phyloP scores from a whole-genome alignment of 2,329 filamentous ascomycete species.

The Graphiopsis chlorocephala region DNA sequence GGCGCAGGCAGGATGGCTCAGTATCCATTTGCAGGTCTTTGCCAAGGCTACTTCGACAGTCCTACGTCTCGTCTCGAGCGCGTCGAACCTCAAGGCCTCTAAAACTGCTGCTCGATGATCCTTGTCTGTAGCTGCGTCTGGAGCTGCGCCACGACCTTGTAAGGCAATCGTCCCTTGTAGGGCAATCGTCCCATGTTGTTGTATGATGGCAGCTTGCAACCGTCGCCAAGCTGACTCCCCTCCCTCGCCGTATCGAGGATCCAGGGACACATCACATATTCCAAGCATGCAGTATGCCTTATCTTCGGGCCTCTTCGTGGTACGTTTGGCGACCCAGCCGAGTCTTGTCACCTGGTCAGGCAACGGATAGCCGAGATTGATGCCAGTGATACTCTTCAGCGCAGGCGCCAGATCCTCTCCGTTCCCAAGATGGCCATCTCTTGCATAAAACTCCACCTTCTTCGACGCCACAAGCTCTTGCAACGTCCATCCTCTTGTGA shows the following conservation, averaged over 20 bases:
- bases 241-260: constrained; percentile 42
- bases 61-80: constrained; percentile 33
- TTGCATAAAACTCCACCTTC: constrained; percentile 16
- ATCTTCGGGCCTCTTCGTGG: constrained; percentile 37
- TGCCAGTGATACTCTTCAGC: constrained; percentile 14
- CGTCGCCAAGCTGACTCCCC: not conserved
- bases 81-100: constrained; percentile 32
- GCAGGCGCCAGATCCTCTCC: not conserved
- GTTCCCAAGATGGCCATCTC: constrained; percentile 11
- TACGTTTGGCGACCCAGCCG: constrained; percentile 15
- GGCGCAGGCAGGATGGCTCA: constrained; percentile 35
- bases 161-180: too few species aligned
- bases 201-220: constrained; percentile 1
- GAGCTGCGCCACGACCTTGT: constrained; percentile 21
- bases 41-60: constrained; percentile 39
- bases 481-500: constrained; percentile 23
- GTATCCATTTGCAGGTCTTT: constrained; percentile 45
- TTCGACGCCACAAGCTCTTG: constrained; percentile 22
- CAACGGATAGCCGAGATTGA: constrained; percentile 10
- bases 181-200: constrained; percentile 14
- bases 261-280: constrained; percentile 45
- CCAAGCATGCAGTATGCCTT: constrained; percentile 46
- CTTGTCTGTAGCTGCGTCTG: not conserved
- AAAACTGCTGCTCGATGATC: constrained; percentile 12
- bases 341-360: constrained; percentile 11